Conservation (phyloP, 2,329 filamentous ascomycete genomes). For the Aspergillus nomiae region DNA sequence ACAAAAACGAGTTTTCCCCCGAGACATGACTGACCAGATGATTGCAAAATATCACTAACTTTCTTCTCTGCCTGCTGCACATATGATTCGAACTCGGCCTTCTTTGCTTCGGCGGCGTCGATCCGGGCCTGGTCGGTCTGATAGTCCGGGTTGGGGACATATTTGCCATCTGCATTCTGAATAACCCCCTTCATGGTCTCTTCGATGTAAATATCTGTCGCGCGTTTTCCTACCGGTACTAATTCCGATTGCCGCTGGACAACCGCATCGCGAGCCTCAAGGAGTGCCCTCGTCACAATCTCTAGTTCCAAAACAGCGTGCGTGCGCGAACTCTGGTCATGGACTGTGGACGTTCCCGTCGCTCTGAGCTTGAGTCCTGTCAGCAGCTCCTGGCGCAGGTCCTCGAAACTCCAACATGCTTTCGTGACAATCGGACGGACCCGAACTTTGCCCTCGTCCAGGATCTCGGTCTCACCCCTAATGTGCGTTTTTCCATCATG, state of each 20-base stretch:
- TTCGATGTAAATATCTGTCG: conserved; percentile 44
- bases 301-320: conserved; percentile 49
- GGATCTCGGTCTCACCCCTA: conserved; percentile 45
- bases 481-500: conserved; percentile 44
- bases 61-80: conserved; percentile 39
- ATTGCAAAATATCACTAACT: conserved; percentile 27
- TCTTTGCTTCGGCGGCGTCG: conserved; percentile 43
- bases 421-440: conserved; percentile 40
- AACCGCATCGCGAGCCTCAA: conserved; percentile 41
- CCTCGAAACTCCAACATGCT: conserved; percentile 37
- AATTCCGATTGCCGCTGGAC: conserved; percentile 48
- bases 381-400: conserved; percentile 32
- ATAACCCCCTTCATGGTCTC: conserved; percentile 39
- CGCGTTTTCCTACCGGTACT: conserved; percentile 48
- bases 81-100: conserved; percentile 36
- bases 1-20: conserved; percentile 50
- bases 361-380: conserved; percentile 32
- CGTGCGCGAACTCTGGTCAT: conserved; percentile 50
- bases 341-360: conserved; percentile 43
- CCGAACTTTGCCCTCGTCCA: conserved; percentile 44
- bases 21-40: conserved; percentile 29
- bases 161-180: conserved; percentile 34
- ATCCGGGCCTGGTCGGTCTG: conserved; percentile 41
- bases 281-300: conserved; percentile 39
- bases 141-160: conserved; percentile 37